Conservation (phyloP, 2,329 filamentous ascomycete genomes). For the Tolypocladium sp. region DNA sequence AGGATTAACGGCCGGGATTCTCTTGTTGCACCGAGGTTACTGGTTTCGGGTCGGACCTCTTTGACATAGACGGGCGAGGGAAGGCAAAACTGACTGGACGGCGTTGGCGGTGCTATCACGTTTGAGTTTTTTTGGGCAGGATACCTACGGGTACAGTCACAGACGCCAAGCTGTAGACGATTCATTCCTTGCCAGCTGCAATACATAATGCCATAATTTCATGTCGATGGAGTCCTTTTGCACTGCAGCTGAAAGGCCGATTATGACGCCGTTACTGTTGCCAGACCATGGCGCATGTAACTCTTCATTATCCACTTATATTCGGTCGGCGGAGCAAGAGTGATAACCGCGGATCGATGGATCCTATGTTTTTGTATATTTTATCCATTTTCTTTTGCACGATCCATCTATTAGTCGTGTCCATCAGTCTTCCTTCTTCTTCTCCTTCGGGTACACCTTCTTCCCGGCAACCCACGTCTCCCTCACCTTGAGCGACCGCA, state of each 20-base stretch:
- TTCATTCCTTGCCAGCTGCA: background rate
- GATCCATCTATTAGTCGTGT: background rate
- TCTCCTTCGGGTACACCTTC: constrained; percentile 29
- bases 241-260: too few relatives aligned
- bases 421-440: background rate
- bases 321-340: too few relatives aligned
- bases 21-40: background rate
- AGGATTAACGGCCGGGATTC: constrained; percentile 11
- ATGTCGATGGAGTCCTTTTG: background rate
- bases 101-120: background rate
- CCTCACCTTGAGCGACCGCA: constrained; percentile 45
- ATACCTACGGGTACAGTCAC: background rate
- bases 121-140: background rate
- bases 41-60: background rate
- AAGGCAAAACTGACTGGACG: background rate
- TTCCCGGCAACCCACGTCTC: constrained; percentile 62
- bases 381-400: background rate
- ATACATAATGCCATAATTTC: background rate
- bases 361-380: too few relatives aligned
- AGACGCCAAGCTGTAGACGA: background rate
- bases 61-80: background rate
- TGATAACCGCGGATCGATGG: too few relatives aligned
- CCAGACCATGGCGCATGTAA: too few relatives aligned
- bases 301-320: too few relatives aligned
- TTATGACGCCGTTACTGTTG: too few relatives aligned